Evolutionary conservation across 2,329 filamentous ascomycete species (phyloP), one percentile per base, ranked within the genome.

Genomic region (Epichloe sp.): DNA sequence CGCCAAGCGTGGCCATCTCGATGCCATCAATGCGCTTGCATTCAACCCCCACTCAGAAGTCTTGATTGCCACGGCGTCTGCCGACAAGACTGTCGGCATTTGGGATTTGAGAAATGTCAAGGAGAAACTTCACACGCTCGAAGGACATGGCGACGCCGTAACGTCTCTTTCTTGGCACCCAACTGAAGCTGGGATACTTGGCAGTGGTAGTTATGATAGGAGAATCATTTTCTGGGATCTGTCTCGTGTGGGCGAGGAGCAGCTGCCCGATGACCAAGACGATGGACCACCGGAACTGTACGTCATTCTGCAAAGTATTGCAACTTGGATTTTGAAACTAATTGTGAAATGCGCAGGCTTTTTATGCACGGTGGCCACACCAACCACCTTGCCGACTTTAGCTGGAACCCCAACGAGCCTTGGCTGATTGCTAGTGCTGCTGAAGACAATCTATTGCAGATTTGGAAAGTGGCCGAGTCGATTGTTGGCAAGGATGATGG

Each of bases 351-450:
- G 12, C 15, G 37, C 36, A 49, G 41, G 5, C 53, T 98, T 1
- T 98, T 98, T 71, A 97, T 98, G 90, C 93, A 98, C 62, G 93
- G 93, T 54, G 93, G 93, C 35, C 94, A 98, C 72, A 98, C 93
- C 11, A 96, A 96, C 70, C 86, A 94, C 58, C 81, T 98, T 55
- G 89, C 88, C 37, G 94, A 98, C 68, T 98, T 98, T 63, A 91
- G 86, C 70, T 98, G 91, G 91, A 98, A 98, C 68, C 81, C 82
- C 59, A 95, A 95, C 65, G 89, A 96, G 62, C 90, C 91, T 4
- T 98, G 94, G 94, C 80, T 96, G 51, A 86, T 98, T 58, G 90
- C 89, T 66, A 95, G 87, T 54, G 90, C 93, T 15, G 93, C 91
- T 1, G 94, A 98, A 65, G 93, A 98, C 71, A 98, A 98, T 64